Evolutionary conservation across 495 filamentous ascomycete species (phyloP).

Genomic region (Haplographium delicatum): DNA sequence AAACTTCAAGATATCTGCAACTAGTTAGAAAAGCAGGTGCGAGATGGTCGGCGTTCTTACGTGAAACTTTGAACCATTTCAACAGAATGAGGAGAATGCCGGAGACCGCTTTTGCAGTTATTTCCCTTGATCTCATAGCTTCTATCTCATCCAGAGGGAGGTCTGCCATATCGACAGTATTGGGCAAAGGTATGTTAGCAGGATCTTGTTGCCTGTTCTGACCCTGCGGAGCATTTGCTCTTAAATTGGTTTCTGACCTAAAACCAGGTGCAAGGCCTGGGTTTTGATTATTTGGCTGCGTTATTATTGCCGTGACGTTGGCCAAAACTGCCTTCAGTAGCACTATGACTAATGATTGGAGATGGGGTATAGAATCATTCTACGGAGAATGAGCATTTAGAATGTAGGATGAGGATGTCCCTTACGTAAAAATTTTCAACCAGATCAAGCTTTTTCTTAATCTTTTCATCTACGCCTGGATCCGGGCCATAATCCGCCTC

Average conservation of each 20-base stretch:
- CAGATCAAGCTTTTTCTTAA: conserved; percentile 61
- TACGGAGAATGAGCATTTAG: conserved; percentile 34
- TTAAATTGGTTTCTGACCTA: conserved; percentile 22
- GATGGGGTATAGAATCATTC: conserved; percentile 69
- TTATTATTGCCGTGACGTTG: conserved; percentile 63
- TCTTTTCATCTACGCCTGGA: conserved; percentile 31
- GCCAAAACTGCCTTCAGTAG: conserved; percentile 79
- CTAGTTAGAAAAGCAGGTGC: conserved; percentile 26
- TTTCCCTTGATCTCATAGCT: conserved; percentile 72
- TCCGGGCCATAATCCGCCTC: conserved; percentile 51
- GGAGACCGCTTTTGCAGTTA: conserved; percentile 84
- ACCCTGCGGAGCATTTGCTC: conserved; percentile 11
- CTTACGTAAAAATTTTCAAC: conserved; percentile 85
- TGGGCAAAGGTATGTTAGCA: conserved; percentile 17
- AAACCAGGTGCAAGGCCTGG: conserved; percentile 18
- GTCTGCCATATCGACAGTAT: conserved; percentile 33
- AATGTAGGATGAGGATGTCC: conserved; percentile 13
- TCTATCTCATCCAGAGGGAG: conserved; percentile 66
- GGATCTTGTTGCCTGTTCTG: conserved; percentile 20
- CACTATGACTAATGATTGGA: conserved; percentile 93
- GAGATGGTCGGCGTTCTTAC: conserved; percentile 45
- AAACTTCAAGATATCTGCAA: conserved; percentile 82
- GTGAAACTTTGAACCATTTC: conserved; percentile 96
- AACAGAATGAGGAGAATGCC: conserved; percentile 77
- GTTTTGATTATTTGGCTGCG: conserved; percentile 31